phyloP scores from a whole-genome alignment of 2,329 filamentous ascomycete species.

The Colletotrichum cereale region DNA sequence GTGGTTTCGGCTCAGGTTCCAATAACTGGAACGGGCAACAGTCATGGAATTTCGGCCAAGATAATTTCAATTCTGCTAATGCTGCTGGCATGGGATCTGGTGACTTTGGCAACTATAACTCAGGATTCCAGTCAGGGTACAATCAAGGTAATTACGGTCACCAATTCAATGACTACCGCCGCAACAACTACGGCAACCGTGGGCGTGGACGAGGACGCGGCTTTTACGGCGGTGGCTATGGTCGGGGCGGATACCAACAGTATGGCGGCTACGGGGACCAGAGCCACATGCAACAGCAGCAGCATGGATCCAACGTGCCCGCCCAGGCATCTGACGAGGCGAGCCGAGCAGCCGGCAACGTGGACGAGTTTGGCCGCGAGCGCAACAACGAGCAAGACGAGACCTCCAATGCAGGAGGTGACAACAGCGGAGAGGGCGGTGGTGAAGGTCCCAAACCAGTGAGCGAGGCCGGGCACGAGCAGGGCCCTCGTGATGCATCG shows the following conservation, averaged over 20 bases:
- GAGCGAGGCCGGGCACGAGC: slow-evolving; percentile 43
- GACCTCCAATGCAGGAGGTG: slow-evolving; percentile 26
- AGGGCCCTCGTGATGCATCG: slow-evolving; percentile 43
- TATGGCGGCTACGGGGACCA: slow-evolving; percentile 56
- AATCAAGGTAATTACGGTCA: slow-evolving; percentile 88
- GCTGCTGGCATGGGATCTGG: slow-evolving; percentile 82
- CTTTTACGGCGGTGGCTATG: slow-evolving; percentile 65
- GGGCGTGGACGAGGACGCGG: slow-evolving; percentile 76
- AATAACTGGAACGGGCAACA: slow-evolving; percentile 85
- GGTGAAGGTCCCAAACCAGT: slow-evolving; percentile 28
- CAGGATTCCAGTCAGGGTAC: slow-evolving; percentile 82
- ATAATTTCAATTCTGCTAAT: slow-evolving; percentile 91
- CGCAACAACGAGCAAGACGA: slow-evolving; percentile 39
- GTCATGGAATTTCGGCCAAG: slow-evolving; percentile 86
- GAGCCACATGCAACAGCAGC: slow-evolving; percentile 44
- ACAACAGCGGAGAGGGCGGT: slow-evolving; percentile 17
- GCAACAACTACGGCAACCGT: slow-evolving; percentile 74
- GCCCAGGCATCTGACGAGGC: slow-evolving; percentile 43
- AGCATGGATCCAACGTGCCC: slow-evolving; percentile 36
- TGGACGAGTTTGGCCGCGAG: slow-evolving; percentile 57
- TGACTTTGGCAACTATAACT: slow-evolving; percentile 85
- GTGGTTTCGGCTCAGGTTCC: slow-evolving; percentile 71
- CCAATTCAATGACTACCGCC: slow-evolving; percentile 83
- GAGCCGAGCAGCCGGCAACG: slow-evolving; percentile 44
- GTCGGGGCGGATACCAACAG: slow-evolving; percentile 67